Evolutionary conservation across 176 grass and related monocot species (phyloP).

Genomic region (Rhynchospora tenuis): DNA sequence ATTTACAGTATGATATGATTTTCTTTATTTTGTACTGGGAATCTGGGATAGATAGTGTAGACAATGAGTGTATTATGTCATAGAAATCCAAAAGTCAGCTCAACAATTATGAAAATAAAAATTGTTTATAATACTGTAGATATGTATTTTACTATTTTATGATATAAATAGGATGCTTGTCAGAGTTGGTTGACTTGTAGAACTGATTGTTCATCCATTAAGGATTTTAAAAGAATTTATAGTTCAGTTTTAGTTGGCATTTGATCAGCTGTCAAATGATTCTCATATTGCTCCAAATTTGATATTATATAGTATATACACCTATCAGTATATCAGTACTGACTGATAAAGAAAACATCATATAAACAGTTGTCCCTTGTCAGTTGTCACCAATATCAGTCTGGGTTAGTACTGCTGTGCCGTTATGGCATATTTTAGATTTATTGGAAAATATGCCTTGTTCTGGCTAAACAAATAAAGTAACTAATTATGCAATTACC

Average conservation of each 20-base stretch:
- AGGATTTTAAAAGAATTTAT: background rate
- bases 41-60: background rate
- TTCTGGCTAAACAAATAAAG: too few relatives aligned
- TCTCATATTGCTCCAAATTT: background rate
- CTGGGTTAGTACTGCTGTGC: too few relatives aligned
- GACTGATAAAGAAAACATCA: background rate
- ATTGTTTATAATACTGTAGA: background rate
- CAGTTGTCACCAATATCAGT: too few relatives aligned
- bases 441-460: background rate
- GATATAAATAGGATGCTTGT: background rate
- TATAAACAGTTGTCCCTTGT: background rate
- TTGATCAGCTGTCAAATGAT: background rate
- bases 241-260: background rate
- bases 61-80: background rate
- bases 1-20: constrained; percentile 49
- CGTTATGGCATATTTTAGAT: background rate
- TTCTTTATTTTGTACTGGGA: background rate
- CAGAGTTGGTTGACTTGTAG: background rate
- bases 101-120: background rate
- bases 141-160: background rate
- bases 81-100: background rate
- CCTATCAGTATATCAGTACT: background rate
- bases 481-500: background rate
- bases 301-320: background rate
- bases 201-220: background rate